Evolutionary conservation across 345 rosid species (phyloP).

Genomic region (Trapa incisa): DNA sequence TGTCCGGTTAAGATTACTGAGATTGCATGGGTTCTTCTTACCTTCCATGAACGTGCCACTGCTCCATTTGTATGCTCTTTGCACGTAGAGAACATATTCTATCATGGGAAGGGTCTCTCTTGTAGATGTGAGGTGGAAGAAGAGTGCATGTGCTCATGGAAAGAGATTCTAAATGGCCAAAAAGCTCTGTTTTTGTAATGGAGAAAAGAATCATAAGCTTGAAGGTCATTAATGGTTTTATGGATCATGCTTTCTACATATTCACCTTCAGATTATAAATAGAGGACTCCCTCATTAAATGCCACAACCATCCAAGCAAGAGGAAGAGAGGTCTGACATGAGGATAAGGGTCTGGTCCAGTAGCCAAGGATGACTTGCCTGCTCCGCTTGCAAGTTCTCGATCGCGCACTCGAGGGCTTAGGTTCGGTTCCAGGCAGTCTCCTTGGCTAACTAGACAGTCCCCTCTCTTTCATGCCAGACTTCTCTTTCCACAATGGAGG

Average conservation of each 20-base stretch:
- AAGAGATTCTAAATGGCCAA: too few relatives aligned
- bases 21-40: background rate
- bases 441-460: conserved; percentile 30
- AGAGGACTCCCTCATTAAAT: background rate
- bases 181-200: too few relatives aligned
- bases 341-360: conserved; percentile 23
- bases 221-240: too few relatives aligned
- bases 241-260: background rate
- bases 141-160: too few relatives aligned
- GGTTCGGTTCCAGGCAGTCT: conserved; percentile 21
- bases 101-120: background rate
- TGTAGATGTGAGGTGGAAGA: too few relatives aligned
- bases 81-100: background rate
- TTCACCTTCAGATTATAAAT: conserved; percentile 1
- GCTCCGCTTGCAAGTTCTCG: conserved; percentile 7
- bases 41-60: background rate
- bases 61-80: background rate
- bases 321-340: conserved; percentile 28
- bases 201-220: too few relatives aligned
- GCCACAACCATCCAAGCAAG: background rate
- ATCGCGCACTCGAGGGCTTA: background rate
- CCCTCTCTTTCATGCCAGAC: conserved; percentile 23
- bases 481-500: background rate
- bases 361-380: conserved; percentile 61
- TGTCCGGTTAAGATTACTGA: background rate